Evolutionary conservation across 2,329 filamentous ascomycete genomes (phyloP).

Genomic region (Xylaria polymorpha): DNA sequence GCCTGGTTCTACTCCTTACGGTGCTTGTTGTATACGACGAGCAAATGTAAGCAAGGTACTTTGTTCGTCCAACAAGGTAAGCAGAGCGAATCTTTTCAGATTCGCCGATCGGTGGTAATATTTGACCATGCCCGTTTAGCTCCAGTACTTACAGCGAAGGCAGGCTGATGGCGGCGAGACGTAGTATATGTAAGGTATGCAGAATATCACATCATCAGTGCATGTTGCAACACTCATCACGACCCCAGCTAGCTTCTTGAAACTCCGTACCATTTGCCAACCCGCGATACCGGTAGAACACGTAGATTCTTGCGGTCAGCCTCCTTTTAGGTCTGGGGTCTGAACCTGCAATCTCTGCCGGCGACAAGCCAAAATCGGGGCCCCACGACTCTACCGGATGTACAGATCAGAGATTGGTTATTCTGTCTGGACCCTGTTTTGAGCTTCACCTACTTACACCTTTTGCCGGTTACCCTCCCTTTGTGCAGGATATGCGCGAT

Average conservation of each 20-base stretch:
- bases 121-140: constrained; percentile 11
- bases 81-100: not conserved
- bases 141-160: constrained; percentile 10
- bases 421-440: constrained; percentile 26
- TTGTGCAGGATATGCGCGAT: constrained; percentile 35
- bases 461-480: constrained; percentile 22
- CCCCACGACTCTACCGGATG: constrained; percentile 25
- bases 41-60: not conserved
- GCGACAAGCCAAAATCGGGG: constrained; percentile 20
- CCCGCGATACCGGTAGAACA: constrained; percentile 21
- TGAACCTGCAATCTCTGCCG: constrained; percentile 14
- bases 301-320: constrained; percentile 34
- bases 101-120: not conserved
- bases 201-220: constrained; percentile 37
- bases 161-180: constrained; percentile 22
- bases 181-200: constrained; percentile 20
- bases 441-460: constrained; percentile 22
- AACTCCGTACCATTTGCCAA: constrained; percentile 19
- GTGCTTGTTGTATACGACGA: not conserved
- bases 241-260: constrained; percentile 27
- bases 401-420: constrained; percentile 20
- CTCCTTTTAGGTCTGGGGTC: constrained; percentile 27
- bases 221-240: constrained; percentile 29
- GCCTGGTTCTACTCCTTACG: not conserved
- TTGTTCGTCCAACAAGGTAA: not conserved